These are phyloP conservation scores for Penstemon barbatus DNA, from an alignment of 257 asterid species.

Conservation along the genomic window DNA sequence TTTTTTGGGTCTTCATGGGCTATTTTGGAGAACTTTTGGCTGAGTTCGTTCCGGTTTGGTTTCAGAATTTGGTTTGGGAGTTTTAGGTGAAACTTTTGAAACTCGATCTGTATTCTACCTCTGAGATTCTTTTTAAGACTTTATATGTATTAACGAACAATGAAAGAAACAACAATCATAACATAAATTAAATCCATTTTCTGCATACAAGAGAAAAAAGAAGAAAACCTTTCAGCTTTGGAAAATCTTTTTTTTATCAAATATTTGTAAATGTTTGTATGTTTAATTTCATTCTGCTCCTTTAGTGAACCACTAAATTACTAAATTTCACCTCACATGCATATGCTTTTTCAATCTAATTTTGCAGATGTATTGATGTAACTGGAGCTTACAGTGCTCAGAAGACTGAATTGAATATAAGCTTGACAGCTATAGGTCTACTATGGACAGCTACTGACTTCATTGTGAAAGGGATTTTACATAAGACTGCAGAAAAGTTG, in stretches of 20 bases:
- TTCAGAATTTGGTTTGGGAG: no score
- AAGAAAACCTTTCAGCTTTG: constrained; percentile 15
- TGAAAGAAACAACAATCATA: constrained; percentile 14
- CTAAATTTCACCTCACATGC: constrained; percentile 23
- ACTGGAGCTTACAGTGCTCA: constrained; percentile 95
- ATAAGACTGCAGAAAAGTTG: constrained; percentile 46
- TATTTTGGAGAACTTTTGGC: no score
- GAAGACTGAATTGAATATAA: constrained; percentile 87
- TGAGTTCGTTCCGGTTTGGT: no score
- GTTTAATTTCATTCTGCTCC: constrained; percentile 5
- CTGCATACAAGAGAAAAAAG: neutral
- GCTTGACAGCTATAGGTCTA: constrained; percentile 94
- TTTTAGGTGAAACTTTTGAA: no score
- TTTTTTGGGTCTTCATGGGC: no score
- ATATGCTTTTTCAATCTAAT: constrained; percentile 25
- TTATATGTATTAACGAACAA: neutral
- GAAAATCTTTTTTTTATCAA: neutral
- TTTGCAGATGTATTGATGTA: constrained; percentile 89
- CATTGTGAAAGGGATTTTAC: constrained; percentile 68
- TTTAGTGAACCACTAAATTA: neutral
- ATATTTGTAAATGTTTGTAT: neutral
- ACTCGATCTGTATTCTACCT: no score
- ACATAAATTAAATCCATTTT: constrained; percentile 11
- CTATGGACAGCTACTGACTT: constrained; percentile 96
- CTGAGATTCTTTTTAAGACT: no score